phyloP scores from a whole-genome alignment of 192 early-diverging fungal genomes.

The Coemansia sp. region DNA sequence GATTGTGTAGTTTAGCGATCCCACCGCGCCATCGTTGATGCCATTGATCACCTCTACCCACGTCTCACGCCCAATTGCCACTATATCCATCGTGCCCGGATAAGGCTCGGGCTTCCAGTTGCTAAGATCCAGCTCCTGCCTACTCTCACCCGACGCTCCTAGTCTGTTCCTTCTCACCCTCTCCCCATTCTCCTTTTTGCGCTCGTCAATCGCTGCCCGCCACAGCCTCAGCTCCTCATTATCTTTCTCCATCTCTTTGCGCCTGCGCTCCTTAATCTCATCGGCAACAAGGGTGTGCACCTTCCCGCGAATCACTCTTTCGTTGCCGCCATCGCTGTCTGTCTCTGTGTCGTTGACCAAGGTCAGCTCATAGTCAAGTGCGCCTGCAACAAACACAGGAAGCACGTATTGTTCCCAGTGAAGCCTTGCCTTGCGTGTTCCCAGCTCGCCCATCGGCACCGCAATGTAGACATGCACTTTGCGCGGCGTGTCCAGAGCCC shows the following conservation, averaged over 20 bases:
- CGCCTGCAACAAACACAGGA: constrained; percentile 54
- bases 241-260: constrained; percentile 36
- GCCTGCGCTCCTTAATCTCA: constrained; percentile 50
- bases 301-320: constrained; percentile 42
- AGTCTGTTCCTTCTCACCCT: constrained; percentile 25
- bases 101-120: constrained; percentile 48
- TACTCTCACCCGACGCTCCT: constrained; percentile 24
- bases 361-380: constrained; percentile 54
- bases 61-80: constrained; percentile 50
- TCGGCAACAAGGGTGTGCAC: constrained; percentile 38
- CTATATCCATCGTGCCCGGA: constrained; percentile 47
- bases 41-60: constrained; percentile 53
- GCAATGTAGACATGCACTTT: constrained; percentile 52
- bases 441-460: constrained; percentile 51
- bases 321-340: constrained; percentile 19
- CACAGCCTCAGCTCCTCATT: constrained; percentile 45
- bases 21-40: constrained; percentile 44
- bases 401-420: constrained; percentile 55
- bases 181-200: constrained; percentile 36
- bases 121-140: constrained; percentile 21
- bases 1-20: constrained; percentile 38
- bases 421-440: constrained; percentile 47
- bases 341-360: constrained; percentile 49
- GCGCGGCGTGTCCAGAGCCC: constrained; percentile 37
- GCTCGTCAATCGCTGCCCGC: constrained; percentile 41